These are phyloP conservation scores for Globisporangium canariense DNA, from an alignment of 352 stramenopile genomes.

Conservation along the genomic window DNA sequence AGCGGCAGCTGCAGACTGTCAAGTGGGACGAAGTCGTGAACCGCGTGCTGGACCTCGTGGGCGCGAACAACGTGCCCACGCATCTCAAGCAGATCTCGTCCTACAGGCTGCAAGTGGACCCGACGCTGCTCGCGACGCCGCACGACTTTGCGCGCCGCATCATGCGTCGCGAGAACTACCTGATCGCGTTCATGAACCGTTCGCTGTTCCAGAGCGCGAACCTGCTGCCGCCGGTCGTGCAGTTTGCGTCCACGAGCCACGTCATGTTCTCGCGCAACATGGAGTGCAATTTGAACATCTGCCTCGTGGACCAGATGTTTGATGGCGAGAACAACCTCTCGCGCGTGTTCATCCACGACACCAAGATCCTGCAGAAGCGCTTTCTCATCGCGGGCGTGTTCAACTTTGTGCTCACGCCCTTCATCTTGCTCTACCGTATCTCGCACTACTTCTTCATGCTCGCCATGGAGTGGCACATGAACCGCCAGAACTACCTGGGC, in stretches of 20 bases:
- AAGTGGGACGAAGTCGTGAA: slow-evolving; percentile 90
- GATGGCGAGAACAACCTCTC: slow-evolving; percentile 73
- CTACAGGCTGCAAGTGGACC: slow-evolving; percentile 82
- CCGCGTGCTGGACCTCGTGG: slow-evolving; percentile 71
- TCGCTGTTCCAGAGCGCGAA: slow-evolving; percentile 89
- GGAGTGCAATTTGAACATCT: slow-evolving; percentile 95
- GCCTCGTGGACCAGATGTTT: slow-evolving; percentile 97
- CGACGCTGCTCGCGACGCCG: slow-evolving; percentile 63
- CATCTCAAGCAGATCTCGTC: slow-evolving; percentile 83
- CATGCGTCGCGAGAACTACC: slow-evolving; percentile 98
- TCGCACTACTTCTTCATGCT: slow-evolving; percentile 97
- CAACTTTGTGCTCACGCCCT: slow-evolving; percentile 95
- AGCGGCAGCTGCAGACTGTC: slow-evolving; percentile 79
- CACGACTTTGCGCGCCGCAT: slow-evolving; percentile 95
- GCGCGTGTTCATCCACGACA: slow-evolving; percentile 90
- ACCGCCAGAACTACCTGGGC: slow-evolving; percentile 91
- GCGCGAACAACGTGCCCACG: slow-evolving; percentile 66
- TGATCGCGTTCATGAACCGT: slow-evolving; percentile 97
- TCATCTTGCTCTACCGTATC: slow-evolving; percentile 96
- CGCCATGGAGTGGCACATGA: slow-evolving; percentile 94
- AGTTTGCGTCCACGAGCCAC: slow-evolving; percentile 73
- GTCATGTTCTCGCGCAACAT: slow-evolving; percentile 89
- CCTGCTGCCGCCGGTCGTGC: slow-evolving; percentile 62
- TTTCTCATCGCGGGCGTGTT: slow-evolving; percentile 93
- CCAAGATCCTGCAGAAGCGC: slow-evolving; percentile 88